Conservation (phyloP, 805 yeast species). For the Ogataea henricii region DNA sequence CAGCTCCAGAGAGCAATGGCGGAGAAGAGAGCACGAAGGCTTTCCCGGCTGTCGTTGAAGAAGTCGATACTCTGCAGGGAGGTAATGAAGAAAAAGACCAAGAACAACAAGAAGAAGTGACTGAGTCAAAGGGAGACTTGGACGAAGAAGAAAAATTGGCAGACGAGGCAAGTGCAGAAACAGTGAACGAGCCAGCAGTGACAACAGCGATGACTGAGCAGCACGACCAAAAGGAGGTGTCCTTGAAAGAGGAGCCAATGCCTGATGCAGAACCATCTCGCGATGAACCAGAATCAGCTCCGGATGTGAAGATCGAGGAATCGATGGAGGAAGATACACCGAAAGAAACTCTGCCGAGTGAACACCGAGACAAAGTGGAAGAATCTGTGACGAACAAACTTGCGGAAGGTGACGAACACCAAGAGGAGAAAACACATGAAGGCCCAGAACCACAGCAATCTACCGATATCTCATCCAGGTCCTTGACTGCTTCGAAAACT, state of each 20-base stretch:
- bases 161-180: no score
- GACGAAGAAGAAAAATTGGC: not conserved
- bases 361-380: not conserved
- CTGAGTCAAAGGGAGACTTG: not conserved
- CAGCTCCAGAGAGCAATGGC: not conserved
- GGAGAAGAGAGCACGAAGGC: not conserved
- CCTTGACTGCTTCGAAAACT: not conserved
- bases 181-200: not conserved
- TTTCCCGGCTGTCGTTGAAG: not conserved
- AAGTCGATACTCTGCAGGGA: not conserved
- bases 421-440: constrained; percentile 14
- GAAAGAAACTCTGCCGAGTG: no score
- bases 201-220: not conserved
- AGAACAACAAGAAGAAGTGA: not conserved
- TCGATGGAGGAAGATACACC: not conserved
- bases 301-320: not conserved
- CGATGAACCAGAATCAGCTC: not conserved
- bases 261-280: not conserved
- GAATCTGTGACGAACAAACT: not conserved
- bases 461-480: not conserved
- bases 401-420: constrained; percentile 3
- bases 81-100: not conserved
- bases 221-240: not conserved
- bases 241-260: not conserved
- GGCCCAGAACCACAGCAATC: not conserved